Evolutionary conservation across 345 rosid species (phyloP), one percentile per base, ranked within the genome.

Genomic region (Limnanthes douglasii): DNA sequence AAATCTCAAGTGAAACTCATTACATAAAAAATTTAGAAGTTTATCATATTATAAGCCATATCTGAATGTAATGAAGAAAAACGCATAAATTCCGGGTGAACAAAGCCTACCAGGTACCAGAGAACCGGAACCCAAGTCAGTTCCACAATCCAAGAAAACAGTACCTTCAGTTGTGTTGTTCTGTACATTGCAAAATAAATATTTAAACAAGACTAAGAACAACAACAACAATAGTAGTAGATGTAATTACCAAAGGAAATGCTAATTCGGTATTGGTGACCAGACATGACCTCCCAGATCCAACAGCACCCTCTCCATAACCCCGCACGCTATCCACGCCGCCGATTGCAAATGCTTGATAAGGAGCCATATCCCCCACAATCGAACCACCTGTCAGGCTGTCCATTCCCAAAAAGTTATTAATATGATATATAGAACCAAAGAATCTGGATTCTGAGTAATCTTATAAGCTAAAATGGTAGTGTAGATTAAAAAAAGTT

Each of bases 291-390:
- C 95, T 69, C 27, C 97, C 97, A 3, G 78, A 77, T 62, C 95
- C 97, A 59, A 83, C 71, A 51, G 86, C 93, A 6, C 95, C 97
- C 26, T 88, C 93, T 34, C 97, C 97, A 53, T 83, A 83, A 19
- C 97, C 95, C 29, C 95, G 67, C 6, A 88, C 93, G 43, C 84
- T 79, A 41, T 79, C 84, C 23, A 72, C 39, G 48, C 97, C 97
- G 17, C 97, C 97, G 35, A 88, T 63, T 49, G 95, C 66, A 72
- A 88, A 88, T 44, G 97, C 93, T 63, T 83, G 97, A 61, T 83
- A 79, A 54, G 97, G 95, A 60, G 97, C 90, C 90, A 88, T 88
- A 61, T 83, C 95, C 56, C 97, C 97, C 25, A 88, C 97, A 52
- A 83, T 88, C 23, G 95, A 83, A 46, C 97, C 95, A 50, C 90